Evolutionary conservation across 805 yeast species (phyloP).

Genomic region (Blastobotrys attinorum): DNA sequence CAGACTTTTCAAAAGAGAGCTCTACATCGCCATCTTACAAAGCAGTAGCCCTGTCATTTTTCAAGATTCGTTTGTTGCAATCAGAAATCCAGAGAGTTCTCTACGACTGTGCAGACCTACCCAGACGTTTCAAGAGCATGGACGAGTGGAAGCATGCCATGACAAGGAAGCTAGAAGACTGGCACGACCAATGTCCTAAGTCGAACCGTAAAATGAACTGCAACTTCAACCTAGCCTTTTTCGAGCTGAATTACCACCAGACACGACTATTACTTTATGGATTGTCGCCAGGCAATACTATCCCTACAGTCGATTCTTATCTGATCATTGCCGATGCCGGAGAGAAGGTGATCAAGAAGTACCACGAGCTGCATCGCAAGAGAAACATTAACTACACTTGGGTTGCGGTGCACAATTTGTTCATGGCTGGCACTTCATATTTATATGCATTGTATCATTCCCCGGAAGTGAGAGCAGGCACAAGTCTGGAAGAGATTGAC

Average conservation of each 20-base stretch:
- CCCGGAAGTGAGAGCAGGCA: constrained; percentile 40
- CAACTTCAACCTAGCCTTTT: constrained; percentile 61
- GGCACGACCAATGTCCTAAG: constrained; percentile 55
- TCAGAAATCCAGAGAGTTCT: constrained; percentile 66
- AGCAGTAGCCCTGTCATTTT: constrained; percentile 55
- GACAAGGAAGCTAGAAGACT: constrained; percentile 43
- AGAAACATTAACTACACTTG: constrained; percentile 75
- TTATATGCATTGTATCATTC: constrained; percentile 70
- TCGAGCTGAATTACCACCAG: constrained; percentile 70
- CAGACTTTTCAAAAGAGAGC: constrained; percentile 4
- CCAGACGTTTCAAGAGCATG: constrained; percentile 48
- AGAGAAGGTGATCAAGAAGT: constrained; percentile 56
- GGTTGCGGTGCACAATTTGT: constrained; percentile 86
- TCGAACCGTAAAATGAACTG: constrained; percentile 57
- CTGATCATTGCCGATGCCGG: constrained; percentile 54
- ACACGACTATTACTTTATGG: constrained; percentile 68
- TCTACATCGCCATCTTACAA: constrained; percentile 51
- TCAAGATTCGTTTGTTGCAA: constrained; percentile 64
- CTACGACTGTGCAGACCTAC: constrained; percentile 65
- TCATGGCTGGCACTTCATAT: constrained; percentile 83
- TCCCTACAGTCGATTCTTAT: constrained; percentile 46
- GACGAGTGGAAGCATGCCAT: constrained; percentile 58
- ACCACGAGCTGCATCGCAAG: constrained; percentile 47
- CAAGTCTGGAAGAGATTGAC: constrained; percentile 44
- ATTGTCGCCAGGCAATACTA: constrained; percentile 60